Evolutionary conservation across 1,284 basidiomycete species (phyloP).

Genomic region (Schizophyllum amplum): DNA sequence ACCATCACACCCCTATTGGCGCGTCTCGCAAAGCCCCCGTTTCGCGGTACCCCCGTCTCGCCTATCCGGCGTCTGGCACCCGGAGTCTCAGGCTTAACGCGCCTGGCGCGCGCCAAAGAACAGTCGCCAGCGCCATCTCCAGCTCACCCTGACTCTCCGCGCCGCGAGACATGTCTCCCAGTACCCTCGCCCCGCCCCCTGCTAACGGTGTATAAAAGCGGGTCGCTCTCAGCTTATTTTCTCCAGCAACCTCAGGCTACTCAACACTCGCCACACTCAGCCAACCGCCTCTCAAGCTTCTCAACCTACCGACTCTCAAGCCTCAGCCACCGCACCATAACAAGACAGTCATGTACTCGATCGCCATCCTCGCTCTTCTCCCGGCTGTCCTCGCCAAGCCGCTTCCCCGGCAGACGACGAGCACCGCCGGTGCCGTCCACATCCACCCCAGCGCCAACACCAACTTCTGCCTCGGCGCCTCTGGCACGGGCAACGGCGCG

Average conservation of each 20-base stretch:
- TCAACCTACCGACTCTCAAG: not conserved
- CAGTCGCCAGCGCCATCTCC: too few species aligned
- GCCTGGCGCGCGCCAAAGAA: too few species aligned
- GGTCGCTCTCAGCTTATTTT: not conserved
- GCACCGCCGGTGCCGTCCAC: not conserved
- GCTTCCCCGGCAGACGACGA: not conserved
- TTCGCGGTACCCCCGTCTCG: too few species aligned
- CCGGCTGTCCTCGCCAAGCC: not conserved
- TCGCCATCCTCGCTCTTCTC: not conserved
- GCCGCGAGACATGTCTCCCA: not conserved
- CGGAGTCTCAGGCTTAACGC: too few species aligned
- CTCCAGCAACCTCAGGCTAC: not conserved
- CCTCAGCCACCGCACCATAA: not conserved
- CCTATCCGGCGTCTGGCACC: too few species aligned
- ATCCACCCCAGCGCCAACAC: slow-evolving; percentile 1
- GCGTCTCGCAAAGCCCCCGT: too few species aligned
- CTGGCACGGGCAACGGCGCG: not conserved
- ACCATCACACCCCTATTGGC: too few species aligned
- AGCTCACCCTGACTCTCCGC: not conserved
- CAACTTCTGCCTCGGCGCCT: not conserved
- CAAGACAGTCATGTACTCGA: not conserved
- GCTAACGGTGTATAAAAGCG: not conserved
- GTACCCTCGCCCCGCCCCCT: not conserved
- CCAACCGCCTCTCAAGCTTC: not conserved
- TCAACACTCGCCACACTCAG: not conserved